Evolutionary conservation across 2,329 filamentous ascomycete species (phyloP).

Genomic region (Sporothrix mexicana): DNA sequence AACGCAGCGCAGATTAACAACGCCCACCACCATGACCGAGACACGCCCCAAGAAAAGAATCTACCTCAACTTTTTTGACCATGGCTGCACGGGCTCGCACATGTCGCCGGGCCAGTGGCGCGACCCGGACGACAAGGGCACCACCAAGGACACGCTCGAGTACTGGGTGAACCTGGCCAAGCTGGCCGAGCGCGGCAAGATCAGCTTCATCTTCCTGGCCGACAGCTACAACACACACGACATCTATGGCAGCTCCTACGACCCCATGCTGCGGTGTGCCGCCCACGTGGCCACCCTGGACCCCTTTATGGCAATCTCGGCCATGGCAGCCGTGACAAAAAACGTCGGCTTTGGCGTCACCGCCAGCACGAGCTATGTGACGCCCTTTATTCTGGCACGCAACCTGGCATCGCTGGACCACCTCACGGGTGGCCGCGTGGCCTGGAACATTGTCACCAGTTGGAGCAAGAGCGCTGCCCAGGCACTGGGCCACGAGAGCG

Average conservation of each 20-base stretch:
- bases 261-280: conserved; percentile 5
- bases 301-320: conserved; percentile 17
- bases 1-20: too few species aligned
- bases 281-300: conserved; percentile 19
- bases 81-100: too few species aligned
- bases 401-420: conserved; percentile 30
- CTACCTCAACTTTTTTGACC: too few species aligned
- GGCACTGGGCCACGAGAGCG: conserved; percentile 32
- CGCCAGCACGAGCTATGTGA: conserved; percentile 15
- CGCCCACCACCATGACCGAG: too few species aligned
- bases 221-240: conserved; percentile 3
- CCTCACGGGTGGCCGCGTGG: conserved; percentile 27
- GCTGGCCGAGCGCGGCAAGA: conserved; percentile 24
- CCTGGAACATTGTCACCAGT: conserved; percentile 38
- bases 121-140: too few species aligned
- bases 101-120: too few species aligned
- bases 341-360: conserved; percentile 32
- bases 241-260: conserved; percentile 18
- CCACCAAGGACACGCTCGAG: conserved; percentile 29
- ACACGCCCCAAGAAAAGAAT: too few species aligned
- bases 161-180: conserved; percentile 20
- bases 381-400: conserved; percentile 30
- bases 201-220: conserved; percentile 22
- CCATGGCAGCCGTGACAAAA: conserved; percentile 34
- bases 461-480: conserved; percentile 34